Conservation (phyloP, 2,329 filamentous ascomycete genomes). For the Fusarium dimerum region DNA sequence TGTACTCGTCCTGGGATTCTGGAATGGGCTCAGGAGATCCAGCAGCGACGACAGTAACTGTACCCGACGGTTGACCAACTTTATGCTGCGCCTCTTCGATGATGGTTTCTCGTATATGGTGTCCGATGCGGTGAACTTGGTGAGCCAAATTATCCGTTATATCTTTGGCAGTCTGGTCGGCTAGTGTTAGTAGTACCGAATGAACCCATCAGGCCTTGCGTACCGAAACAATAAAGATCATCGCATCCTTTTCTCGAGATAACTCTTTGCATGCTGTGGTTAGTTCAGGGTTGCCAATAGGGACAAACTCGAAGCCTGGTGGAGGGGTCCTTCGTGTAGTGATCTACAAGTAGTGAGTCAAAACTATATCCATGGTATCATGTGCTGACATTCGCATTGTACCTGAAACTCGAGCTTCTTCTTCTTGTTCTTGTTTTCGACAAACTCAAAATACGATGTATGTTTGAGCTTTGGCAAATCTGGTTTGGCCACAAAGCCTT, state of each 20-base stretch:
- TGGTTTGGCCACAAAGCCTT: constrained; percentile 40
- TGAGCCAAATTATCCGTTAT: constrained; percentile 44
- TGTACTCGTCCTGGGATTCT: constrained; percentile 58
- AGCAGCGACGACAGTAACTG: constrained; percentile 18
- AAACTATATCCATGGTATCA: constrained; percentile 16
- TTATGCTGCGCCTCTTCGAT: constrained; percentile 53
- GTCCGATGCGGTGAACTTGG: constrained; percentile 61
- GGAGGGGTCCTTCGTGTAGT: constrained; percentile 54
- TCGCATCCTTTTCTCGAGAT: constrained; percentile 60
- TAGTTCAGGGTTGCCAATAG: constrained; percentile 61
- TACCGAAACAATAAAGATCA: constrained; percentile 69
- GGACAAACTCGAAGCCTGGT: constrained; percentile 63
- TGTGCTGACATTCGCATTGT: constrained; percentile 29
- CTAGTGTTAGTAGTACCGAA: constrained; percentile 10
- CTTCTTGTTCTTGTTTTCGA: constrained; percentile 65
- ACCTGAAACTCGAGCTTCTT: constrained; percentile 66
- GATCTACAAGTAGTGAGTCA: constrained; percentile 45
- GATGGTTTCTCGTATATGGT: constrained; percentile 60
- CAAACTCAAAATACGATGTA: constrained; percentile 63
- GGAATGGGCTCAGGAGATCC: constrained; percentile 60
- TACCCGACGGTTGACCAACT: constrained; percentile 29
- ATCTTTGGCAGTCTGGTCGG: constrained; percentile 32
- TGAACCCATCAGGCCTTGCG: constrained; percentile 21
- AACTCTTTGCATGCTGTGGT: constrained; percentile 65
- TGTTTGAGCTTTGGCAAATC: constrained; percentile 53